These are phyloP conservation scores for Cydonia oblonga DNA, from an alignment of 331 rosid genomes.

Conservation along the genomic window DNA sequence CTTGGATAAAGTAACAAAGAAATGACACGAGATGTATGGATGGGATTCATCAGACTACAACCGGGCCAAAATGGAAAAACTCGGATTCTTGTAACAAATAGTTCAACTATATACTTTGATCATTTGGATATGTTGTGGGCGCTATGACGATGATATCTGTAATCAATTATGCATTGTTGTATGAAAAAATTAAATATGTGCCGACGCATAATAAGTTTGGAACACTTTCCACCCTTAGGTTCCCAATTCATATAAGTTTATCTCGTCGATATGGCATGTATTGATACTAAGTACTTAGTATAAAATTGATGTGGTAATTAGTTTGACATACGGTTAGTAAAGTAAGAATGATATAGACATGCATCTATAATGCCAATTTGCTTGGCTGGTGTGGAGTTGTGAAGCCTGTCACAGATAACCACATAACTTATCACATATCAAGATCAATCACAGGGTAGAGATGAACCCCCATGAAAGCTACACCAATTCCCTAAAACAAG, in stretches of 20 bases:
- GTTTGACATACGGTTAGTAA: not conserved
- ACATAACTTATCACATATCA: not conserved
- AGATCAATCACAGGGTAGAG: not conserved
- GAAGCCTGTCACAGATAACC: not conserved
- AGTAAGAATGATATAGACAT: not conserved
- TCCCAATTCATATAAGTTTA: too few relatives aligned
- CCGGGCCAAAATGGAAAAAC: not conserved
- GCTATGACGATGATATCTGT: too few relatives aligned
- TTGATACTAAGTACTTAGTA: too few relatives aligned
- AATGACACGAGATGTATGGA: not conserved
- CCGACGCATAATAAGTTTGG: not conserved
- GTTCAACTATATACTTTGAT: not conserved
- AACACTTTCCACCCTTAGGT: rapidly evolving
- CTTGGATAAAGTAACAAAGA: not conserved
- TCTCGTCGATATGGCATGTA: too few relatives aligned
- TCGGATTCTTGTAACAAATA: not conserved
- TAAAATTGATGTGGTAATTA: not conserved
- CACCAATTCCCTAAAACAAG: not conserved
- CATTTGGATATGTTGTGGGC: not conserved
- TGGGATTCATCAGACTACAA: not conserved
- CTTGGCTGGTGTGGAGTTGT: not conserved
- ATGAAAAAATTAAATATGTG: too few relatives aligned
- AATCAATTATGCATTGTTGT: too few relatives aligned
- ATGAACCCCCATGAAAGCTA: constrained; percentile 5
- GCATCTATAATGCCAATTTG: not conserved